phyloP scores from a whole-genome alignment of 345 rosid genomes.

The Sapria himalayana region DNA sequence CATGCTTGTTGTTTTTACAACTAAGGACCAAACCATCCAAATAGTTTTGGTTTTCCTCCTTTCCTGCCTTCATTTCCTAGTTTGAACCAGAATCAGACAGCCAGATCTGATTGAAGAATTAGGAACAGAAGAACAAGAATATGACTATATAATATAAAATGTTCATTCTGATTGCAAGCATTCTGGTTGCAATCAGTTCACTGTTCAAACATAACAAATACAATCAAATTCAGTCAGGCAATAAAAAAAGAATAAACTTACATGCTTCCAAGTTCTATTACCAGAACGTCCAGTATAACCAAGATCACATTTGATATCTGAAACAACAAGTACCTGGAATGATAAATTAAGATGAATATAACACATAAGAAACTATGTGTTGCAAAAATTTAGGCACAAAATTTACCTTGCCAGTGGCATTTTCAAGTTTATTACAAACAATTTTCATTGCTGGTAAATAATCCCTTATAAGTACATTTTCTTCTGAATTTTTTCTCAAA shows the following conservation, averaged over 20 bases:
- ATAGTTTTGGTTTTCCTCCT: no score
- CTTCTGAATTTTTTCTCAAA: conserved; percentile 18
- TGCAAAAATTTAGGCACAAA: conserved; percentile 4
- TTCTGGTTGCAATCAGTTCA: no score
- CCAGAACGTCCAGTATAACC: conserved; percentile 44
- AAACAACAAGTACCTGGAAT: conserved; percentile 64
- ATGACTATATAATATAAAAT: no score
- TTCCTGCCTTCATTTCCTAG: no score
- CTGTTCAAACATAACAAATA: not conserved
- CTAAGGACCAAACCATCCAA: no score
- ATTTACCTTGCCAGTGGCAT: conserved; percentile 53
- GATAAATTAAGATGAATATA: conserved; percentile 10
- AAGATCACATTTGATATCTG: conserved; percentile 68
- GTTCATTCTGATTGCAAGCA: no score
- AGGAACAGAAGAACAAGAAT: no score
- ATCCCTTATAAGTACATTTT: conserved; percentile 55
- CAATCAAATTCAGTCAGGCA: conserved; percentile 3
- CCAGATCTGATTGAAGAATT: no score
- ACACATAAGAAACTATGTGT: not conserved
- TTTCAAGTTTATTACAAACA: conserved; percentile 60
- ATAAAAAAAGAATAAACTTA: conserved; percentile 13
- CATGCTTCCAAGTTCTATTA: conserved; percentile 78
- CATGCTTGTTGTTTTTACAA: no score
- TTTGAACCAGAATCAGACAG: no score
- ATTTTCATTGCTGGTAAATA: conserved; percentile 68